phyloP scores from a whole-genome alignment of 1,139 yeast genomes.

The Saccharomyces hybrid region DNA sequence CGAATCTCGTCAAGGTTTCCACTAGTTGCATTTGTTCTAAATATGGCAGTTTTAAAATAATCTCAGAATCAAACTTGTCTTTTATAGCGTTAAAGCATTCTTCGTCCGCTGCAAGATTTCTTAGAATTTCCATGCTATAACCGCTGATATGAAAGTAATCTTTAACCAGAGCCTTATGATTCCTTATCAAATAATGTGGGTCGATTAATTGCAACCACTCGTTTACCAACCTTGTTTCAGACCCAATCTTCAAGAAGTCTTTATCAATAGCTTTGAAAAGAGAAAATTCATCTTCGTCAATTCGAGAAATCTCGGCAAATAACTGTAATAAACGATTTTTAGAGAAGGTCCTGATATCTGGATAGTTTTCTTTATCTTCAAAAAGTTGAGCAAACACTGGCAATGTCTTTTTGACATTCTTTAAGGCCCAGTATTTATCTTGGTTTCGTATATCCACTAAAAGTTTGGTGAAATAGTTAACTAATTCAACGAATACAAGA shows the following conservation, averaged over 20 bases:
- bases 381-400: slow-evolving; percentile 23
- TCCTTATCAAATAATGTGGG: slow-evolving; percentile 28
- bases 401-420: slow-evolving; percentile 12
- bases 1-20: slow-evolving; percentile 23
- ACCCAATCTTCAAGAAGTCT: slow-evolving; percentile 18
- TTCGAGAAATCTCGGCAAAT: slow-evolving; percentile 28
- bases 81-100: slow-evolving; percentile 23
- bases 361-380: slow-evolving; percentile 14
- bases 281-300: slow-evolving; percentile 14
- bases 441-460: slow-evolving; percentile 13
- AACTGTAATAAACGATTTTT: slow-evolving; percentile 18
- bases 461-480: slow-evolving; percentile 26
- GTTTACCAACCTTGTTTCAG: slow-evolving; percentile 13
- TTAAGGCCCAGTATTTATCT: slow-evolving; percentile 17
- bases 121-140: slow-evolving; percentile 22
- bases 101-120: slow-evolving; percentile 25
- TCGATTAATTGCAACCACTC: slow-evolving; percentile 30
- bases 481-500: slow-evolving; percentile 25
- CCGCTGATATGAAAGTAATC: slow-evolving; percentile 17
- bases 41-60: slow-evolving; percentile 30
- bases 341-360: slow-evolving; percentile 20
- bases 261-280: slow-evolving; percentile 23
- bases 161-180: slow-evolving; percentile 19
- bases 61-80: slow-evolving; percentile 18
- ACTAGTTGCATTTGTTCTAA: slow-evolving; percentile 33